Percentiles rank a stretch among this genome's conserved stretches.
Conservation (phyloP, 1,284 basidiomycete species). For the Puccinia polysora region DNA sequence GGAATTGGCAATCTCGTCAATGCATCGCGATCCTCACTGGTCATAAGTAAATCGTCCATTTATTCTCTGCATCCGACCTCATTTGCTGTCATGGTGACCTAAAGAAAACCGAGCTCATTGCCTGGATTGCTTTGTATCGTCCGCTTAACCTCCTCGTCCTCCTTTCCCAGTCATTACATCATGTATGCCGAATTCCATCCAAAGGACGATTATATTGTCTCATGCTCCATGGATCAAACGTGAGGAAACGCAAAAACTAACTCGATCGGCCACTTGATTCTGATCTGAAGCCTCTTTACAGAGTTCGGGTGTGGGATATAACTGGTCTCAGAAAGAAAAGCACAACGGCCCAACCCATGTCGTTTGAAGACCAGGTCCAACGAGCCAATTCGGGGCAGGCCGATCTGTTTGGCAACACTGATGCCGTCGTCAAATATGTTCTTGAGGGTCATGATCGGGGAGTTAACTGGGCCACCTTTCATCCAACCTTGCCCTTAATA, state of each 20-base stretch:
- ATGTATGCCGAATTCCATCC: constrained; percentile 99
- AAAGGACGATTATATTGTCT: constrained; percentile 95
- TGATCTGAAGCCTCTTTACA: constrained; percentile 2
- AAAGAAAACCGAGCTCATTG: too few relatives aligned
- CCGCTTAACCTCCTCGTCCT: constrained; percentile 2
- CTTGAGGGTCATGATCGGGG: constrained; percentile 98
- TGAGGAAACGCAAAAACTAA: not conserved
- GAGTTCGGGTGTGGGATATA: constrained; percentile 97
- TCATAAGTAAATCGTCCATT: constrained; percentile 7
- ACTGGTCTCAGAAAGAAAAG: constrained; percentile 85
- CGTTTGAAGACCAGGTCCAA: constrained; percentile 58
- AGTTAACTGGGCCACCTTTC: constrained; percentile 62
- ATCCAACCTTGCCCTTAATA: constrained; percentile 71
- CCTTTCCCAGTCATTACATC: constrained; percentile 84
- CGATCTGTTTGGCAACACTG: constrained; percentile 63
- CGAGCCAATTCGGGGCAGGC: constrained; percentile 59
- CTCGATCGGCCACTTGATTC: not conserved
- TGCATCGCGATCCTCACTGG: constrained; percentile 91
- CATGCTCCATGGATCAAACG: constrained; percentile 97
- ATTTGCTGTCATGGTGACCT: too few relatives aligned
- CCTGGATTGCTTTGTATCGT: not conserved
- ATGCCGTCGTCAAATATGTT: constrained; percentile 86
- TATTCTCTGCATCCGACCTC: not conserved
- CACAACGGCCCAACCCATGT: constrained; percentile 57
- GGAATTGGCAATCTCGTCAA: constrained; percentile 98